Evolutionary conservation across 139 green algal genomes (phyloP).

Genomic region (Chlorokybus atmophyticus): DNA sequence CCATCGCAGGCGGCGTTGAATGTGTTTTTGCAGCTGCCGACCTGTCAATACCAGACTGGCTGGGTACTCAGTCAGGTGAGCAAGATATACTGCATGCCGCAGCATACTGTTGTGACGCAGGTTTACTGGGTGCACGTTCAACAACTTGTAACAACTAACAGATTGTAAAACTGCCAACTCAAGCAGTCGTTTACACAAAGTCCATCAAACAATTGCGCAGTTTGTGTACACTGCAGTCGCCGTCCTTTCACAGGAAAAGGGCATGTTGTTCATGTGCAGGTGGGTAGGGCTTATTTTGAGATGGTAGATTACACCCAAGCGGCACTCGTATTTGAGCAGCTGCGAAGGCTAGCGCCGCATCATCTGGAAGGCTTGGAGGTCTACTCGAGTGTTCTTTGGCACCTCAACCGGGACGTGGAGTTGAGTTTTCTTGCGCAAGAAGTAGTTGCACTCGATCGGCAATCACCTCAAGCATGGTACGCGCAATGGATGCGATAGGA

Average conservation of each 20-base stretch:
- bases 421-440: conserved; percentile 75
- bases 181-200: no score
- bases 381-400: conserved; percentile 90
- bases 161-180: no score
- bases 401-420: conserved; percentile 75
- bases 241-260: background rate
- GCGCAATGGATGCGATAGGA: background rate
- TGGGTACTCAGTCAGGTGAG: conserved; percentile 56
- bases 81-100: no score
- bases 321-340: conserved; percentile 46
- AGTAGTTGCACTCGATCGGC: conserved; percentile 57
- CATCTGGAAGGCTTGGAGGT: conserved; percentile 70
- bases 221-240: no score
- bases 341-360: conserved; percentile 39
- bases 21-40: conserved; percentile 42
- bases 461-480: conserved; percentile 60
- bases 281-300: conserved; percentile 72
- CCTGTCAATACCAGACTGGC: conserved; percentile 51
- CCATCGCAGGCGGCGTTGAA: conserved; percentile 53
- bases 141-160: no score
- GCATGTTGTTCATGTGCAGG: conserved; percentile 4
- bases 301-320: conserved; percentile 67
- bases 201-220: no score
- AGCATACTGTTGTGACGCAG: no score
- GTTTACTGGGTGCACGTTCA: no score